Conservation (phyloP, 1,284 basidiomycete genomes). For the Cryptococcus sp. region DNA sequence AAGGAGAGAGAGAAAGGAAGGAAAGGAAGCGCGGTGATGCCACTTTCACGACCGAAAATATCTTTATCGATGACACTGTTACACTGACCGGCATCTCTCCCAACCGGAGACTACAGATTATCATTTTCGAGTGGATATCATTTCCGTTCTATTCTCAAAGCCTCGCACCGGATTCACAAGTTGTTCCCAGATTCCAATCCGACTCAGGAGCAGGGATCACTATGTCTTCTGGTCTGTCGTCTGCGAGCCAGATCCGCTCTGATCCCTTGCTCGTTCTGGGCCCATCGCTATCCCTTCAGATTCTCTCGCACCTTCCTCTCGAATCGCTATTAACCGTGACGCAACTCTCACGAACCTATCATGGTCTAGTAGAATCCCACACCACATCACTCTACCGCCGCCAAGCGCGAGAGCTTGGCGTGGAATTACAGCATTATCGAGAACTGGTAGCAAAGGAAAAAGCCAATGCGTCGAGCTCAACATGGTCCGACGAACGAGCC, state of each 20-base stretch:
- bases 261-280: conserved; percentile 42
- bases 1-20: too few relatives aligned
- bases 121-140: too few relatives aligned
- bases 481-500: conserved; percentile 10
- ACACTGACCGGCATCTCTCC: too few relatives aligned
- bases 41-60: too few relatives aligned
- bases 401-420: conserved; percentile 17
- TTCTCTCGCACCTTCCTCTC: conserved; percentile 34
- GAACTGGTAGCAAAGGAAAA: conserved; percentile 11
- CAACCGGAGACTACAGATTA: too few relatives aligned
- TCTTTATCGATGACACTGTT: too few relatives aligned
- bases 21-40: too few relatives aligned
- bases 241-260: background rate
- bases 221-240: too few relatives aligned
- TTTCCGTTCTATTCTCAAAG: too few relatives aligned
- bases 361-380: conserved; percentile 16
- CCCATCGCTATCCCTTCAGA: conserved; percentile 37
- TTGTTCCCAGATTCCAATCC: too few relatives aligned
- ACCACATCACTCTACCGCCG: conserved; percentile 27
- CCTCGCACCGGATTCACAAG: too few relatives aligned
- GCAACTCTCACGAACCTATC: conserved; percentile 30
- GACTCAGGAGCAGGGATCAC: too few relatives aligned
- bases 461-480: conserved; percentile 2
- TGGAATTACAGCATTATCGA: conserved; percentile 18
- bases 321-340: conserved; percentile 23